These are phyloP conservation scores for Botrytis fragariae DNA, from an alignment of 2,329 filamentous ascomycete genomes.

Conservation along the genomic window DNA sequence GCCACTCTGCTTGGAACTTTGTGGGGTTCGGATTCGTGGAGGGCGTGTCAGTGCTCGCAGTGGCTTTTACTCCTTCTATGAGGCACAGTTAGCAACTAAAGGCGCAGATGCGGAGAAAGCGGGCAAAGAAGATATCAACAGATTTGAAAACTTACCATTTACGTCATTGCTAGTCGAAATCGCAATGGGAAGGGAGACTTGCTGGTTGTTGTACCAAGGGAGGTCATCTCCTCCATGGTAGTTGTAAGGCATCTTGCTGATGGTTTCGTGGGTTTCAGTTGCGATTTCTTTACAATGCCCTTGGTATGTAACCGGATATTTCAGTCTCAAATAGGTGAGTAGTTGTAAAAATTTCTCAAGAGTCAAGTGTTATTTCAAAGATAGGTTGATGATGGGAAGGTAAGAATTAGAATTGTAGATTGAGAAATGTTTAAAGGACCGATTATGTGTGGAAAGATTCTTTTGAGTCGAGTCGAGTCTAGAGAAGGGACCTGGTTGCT, in stretches of 20 bases:
- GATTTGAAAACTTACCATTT: neutral
- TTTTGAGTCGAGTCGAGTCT: neutral
- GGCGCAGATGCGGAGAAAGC: neutral
- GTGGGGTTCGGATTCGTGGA: neutral
- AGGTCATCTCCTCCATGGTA: too few species aligned
- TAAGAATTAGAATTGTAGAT: neutral
- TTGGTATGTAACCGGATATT: neutral
- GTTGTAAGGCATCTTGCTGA: conserved; percentile 1
- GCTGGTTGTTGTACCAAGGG: neutral
- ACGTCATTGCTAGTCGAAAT: neutral
- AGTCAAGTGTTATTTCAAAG: neutral
- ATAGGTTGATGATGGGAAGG: neutral
- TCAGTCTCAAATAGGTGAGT: neutral
- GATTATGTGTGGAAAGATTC: neutral
- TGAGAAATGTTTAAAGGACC: neutral
- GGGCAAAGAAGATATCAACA: neutral
- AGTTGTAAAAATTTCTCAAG: neutral
- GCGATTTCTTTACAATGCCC: neutral
- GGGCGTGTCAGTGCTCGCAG: neutral
- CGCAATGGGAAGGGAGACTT: neutral
- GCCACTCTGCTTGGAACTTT: neutral
- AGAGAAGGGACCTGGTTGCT: neutral
- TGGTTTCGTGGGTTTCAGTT: neutral
- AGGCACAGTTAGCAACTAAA: neutral
- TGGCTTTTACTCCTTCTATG: neutral